Evolutionary conservation across 1,284 basidiomycete species (phyloP).

Genomic region (Boletus albobrunnescens): DNA sequence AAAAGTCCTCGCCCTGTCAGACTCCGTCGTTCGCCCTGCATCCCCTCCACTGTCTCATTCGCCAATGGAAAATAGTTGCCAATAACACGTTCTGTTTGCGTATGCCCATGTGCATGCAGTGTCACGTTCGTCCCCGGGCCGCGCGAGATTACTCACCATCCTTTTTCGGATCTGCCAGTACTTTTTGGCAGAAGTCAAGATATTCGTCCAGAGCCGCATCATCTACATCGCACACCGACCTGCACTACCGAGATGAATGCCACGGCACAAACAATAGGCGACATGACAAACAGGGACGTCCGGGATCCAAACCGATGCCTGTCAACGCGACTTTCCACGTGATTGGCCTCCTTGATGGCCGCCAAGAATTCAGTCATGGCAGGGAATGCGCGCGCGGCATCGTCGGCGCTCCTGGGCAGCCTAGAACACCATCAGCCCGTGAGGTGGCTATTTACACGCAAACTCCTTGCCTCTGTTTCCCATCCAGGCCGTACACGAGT

Average conservation of each 20-base stretch:
- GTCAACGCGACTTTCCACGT: slow-evolving; percentile 31
- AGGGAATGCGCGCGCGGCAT: slow-evolving; percentile 66
- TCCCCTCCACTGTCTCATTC: not conserved
- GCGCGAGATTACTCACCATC: slow-evolving; percentile 21
- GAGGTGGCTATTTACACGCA: slow-evolving; percentile 5
- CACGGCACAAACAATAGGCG: slow-evolving; percentile 6
- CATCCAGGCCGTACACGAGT: slow-evolving; percentile 81
- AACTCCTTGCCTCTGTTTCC: slow-evolving; percentile 46
- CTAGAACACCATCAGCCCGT: slow-evolving; percentile 34
- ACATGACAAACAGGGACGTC: slow-evolving; percentile 32
- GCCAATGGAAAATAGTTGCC: slow-evolving; percentile 44
- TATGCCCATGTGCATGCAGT: slow-evolving; percentile 11
- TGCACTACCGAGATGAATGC: slow-evolving; percentile 29
- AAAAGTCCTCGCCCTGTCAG: slow-evolving; percentile 27
- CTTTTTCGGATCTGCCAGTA: slow-evolving; percentile 39
- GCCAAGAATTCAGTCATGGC: slow-evolving; percentile 49
- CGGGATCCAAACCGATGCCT: slow-evolving; percentile 36
- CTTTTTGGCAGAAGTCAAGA: slow-evolving; percentile 59
- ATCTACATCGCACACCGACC: slow-evolving; percentile 53
- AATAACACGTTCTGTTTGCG: slow-evolving; percentile 26
- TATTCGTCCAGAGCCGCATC: slow-evolving; percentile 61
- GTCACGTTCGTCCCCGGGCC: slow-evolving; percentile 12
- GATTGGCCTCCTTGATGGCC: slow-evolving; percentile 41
- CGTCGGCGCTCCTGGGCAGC: slow-evolving; percentile 43
- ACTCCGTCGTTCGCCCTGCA: not conserved